phyloP scores from a whole-genome alignment of 768 basidiomycete species.

The Ramaria rubella region DNA sequence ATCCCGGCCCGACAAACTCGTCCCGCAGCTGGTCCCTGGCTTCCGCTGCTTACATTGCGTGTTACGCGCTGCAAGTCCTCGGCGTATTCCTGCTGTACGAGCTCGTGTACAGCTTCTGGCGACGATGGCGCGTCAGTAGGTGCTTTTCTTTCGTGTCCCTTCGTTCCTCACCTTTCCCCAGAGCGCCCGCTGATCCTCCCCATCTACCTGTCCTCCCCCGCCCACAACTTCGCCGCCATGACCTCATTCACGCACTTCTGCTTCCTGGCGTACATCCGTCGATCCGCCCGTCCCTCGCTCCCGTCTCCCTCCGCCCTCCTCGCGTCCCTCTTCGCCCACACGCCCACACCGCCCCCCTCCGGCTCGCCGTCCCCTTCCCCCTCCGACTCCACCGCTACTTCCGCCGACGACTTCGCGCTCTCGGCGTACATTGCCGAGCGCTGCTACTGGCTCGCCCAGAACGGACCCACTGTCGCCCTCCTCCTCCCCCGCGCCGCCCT shows the following conservation, averaged over 20 bases:
- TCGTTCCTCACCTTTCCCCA: conserved; percentile 23
- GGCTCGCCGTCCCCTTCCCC: background rate
- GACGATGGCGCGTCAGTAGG: conserved; percentile 29
- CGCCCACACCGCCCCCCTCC: background rate
- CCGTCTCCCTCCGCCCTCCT: background rate
- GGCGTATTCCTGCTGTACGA: conserved; percentile 66
- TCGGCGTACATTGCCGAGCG: conserved; percentile 70
- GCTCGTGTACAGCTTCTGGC: conserved; percentile 19
- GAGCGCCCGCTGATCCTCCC: conserved; percentile 80
- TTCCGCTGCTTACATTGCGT: conserved; percentile 75
- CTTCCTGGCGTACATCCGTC: conserved; percentile 75
- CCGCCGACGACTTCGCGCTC: conserved; percentile 40
- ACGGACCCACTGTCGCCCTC: conserved; percentile 73
- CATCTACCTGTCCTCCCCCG: conserved; percentile 76
- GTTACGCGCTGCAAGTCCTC: conserved; percentile 70
- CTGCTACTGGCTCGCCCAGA: conserved; percentile 79
- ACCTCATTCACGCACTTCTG: conserved; percentile 78
- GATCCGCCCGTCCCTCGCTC: conserved; percentile 38
- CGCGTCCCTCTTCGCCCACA: background rate
- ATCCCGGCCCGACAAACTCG: conserved; percentile 59
- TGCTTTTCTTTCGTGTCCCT: conserved; percentile 13
- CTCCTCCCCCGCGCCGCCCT: conserved; percentile 80
- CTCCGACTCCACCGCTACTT: conserved; percentile 18
- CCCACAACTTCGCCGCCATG: conserved; percentile 67
- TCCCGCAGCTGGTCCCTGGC: conserved; percentile 78